Evolutionary conservation across 768 basidiomycete genomes (phyloP).

Genomic region (Pilatotrama ljubarskyi): DNA sequence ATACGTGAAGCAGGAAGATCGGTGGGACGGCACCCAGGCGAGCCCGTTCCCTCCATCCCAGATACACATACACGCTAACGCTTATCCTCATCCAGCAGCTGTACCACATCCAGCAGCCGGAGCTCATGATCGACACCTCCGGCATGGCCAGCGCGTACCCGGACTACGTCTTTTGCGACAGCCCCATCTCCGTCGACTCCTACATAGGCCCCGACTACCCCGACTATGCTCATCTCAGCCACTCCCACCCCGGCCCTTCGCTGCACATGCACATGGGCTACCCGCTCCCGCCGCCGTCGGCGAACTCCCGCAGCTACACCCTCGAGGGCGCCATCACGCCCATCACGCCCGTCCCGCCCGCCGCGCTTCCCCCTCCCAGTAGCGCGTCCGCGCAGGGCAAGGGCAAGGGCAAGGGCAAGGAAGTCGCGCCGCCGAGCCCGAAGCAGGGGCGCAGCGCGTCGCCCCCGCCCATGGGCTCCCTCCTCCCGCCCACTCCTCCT

Average conservation of each 20-base stretch:
- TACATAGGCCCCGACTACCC: not conserved
- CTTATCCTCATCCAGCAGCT: not conserved
- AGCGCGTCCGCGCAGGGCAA: not conserved
- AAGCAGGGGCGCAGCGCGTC: not conserved
- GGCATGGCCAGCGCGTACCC: not conserved
- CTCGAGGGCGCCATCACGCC: constrained; percentile 24
- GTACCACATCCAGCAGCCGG: not conserved
- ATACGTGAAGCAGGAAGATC: not conserved
- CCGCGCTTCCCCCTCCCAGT: not conserved
- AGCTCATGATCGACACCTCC: constrained; percentile 4
- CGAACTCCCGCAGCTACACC: constrained; percentile 19
- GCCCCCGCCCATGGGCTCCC: constrained; percentile 8
- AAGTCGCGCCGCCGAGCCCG: not conserved
- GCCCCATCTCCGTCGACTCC: not conserved
- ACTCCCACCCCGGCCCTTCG: not conserved
- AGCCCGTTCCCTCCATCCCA: too few relatives aligned
- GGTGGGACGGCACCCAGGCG: not conserved
- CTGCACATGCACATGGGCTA: not conserved
- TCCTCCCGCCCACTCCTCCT: not conserved
- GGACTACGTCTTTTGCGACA: not conserved
- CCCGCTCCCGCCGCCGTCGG: not conserved
- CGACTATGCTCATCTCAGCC: too few relatives aligned
- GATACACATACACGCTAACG: too few relatives aligned
- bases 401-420: too few relatives aligned
- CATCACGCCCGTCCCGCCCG: constrained; percentile 3